phyloP scores from a whole-genome alignment of 192 early-diverging fungal genomes.

The Coemansia sp. region DNA sequence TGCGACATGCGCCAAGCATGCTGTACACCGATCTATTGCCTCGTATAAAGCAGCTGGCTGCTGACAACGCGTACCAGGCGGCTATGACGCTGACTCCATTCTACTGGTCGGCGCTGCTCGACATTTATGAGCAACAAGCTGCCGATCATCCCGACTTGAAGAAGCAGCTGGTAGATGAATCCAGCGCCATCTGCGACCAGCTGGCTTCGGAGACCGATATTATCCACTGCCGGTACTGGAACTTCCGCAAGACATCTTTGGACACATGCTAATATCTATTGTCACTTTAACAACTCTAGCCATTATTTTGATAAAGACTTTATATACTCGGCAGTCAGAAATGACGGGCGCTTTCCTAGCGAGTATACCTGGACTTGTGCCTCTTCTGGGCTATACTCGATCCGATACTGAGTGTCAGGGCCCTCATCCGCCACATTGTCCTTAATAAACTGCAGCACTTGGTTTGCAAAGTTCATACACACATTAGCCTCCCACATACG shows the following conservation, averaged over 20 bases:
- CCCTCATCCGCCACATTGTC: constrained; percentile 16
- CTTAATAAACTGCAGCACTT: constrained; percentile 53
- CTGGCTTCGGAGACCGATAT: constrained; percentile 35
- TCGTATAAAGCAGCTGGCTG: constrained; percentile 25
- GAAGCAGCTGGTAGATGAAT: constrained; percentile 12
- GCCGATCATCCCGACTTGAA: constrained; percentile 9
- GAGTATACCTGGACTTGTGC: constrained; percentile 14
- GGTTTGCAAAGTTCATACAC: constrained; percentile 81
- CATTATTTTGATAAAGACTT: neutral
- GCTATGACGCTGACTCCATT: constrained; percentile 31
- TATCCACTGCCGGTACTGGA: constrained; percentile 43
- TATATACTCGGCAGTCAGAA: constrained; percentile 33
- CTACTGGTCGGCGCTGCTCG: constrained; percentile 50
- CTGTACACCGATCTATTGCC: constrained; percentile 35
- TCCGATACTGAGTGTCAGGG: constrained; percentile 39
- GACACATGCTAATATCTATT: neutral
- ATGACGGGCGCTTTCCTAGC: constrained; percentile 16
- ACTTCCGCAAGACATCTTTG: constrained; percentile 24
- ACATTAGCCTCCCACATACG: constrained; percentile 77
- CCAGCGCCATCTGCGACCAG: constrained; percentile 21
- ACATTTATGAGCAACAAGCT: constrained; percentile 43
- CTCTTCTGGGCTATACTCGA: constrained; percentile 21
- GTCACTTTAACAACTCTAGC: neutral
- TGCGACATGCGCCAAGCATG: constrained; percentile 33
- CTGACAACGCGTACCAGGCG: constrained; percentile 8